These are phyloP conservation scores for Penicillium lividum DNA, from an alignment of 495 filamentous ascomycete genomes.

Conservation along the genomic window DNA sequence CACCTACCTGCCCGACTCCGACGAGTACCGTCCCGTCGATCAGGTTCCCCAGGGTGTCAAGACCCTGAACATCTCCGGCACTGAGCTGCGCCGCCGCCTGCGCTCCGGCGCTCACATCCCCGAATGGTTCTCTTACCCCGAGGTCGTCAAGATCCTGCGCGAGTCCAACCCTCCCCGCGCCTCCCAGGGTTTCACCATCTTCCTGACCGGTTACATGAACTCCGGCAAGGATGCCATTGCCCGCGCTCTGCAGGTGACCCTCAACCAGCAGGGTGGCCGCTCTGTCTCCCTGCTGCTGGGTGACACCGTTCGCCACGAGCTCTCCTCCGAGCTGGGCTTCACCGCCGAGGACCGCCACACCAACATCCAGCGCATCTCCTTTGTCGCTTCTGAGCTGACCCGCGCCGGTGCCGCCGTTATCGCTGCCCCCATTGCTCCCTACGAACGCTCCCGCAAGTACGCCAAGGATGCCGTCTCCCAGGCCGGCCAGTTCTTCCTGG, in stretches of 20 bases:
- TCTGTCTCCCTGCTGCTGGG: constrained; percentile 91
- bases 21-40: constrained; percentile 93
- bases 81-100: constrained; percentile 87
- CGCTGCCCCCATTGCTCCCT: constrained; percentile 95
- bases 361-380: constrained; percentile 95
- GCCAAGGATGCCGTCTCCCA: constrained; percentile 85
- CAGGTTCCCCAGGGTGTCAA: constrained; percentile 79
- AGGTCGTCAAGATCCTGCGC: constrained; percentile 92
- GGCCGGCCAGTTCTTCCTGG: constrained; percentile 85
- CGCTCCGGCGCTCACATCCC: constrained; percentile 91
- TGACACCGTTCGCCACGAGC: constrained; percentile 90
- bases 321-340: constrained; percentile 95
- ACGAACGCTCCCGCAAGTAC: constrained; percentile 70
- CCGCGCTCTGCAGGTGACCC: constrained; percentile 90
- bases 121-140: constrained; percentile 99
- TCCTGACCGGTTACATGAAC: constrained; percentile 96
- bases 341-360: constrained; percentile 88
- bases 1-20: constrained; percentile 95
- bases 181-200: constrained; percentile 94
- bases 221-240: constrained; percentile 95
- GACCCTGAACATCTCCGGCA: constrained; percentile 96
- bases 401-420: constrained; percentile 93
- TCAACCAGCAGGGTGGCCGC: constrained; percentile 97
- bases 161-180: constrained; percentile 90
- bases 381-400: constrained; percentile 93